Percentiles rank a stretch among this genome's conserved stretches.
Conservation (phyloP, 2,329 filamentous ascomycete genomes). For the Epichloe baconii region DNA sequence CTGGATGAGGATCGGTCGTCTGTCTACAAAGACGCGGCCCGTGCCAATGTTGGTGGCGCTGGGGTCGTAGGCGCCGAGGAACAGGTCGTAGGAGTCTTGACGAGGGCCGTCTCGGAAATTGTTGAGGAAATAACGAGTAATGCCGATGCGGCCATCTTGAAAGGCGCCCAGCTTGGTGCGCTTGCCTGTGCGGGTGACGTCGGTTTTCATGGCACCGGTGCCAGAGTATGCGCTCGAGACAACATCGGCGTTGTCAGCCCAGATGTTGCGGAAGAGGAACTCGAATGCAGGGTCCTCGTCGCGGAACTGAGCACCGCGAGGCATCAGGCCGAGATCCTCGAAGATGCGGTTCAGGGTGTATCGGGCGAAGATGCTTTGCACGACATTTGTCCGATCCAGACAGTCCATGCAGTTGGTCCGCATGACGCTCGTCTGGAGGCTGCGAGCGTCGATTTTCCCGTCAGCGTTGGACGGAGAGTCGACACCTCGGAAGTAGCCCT, state of each 20-base stretch:
- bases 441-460: constrained; percentile 66
- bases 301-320: constrained; percentile 62
- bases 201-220: constrained; percentile 94
- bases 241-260: constrained; percentile 96
- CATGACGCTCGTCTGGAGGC: constrained; percentile 76
- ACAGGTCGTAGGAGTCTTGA: constrained; percentile 92
- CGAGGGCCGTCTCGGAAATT: constrained; percentile 90
- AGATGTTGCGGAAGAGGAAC: constrained; percentile 86
- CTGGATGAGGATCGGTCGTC: constrained; percentile 76
- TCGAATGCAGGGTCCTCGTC: constrained; percentile 72
- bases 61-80: constrained; percentile 76
- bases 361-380: constrained; percentile 91
- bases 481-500: constrained; percentile 86
- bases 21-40: constrained; percentile 67
- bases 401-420: constrained; percentile 99
- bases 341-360: constrained; percentile 84
- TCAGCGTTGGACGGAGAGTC: constrained; percentile 63
- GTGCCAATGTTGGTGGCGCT: constrained; percentile 57
- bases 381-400: constrained; percentile 91
- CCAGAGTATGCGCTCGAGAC: constrained; percentile 89
- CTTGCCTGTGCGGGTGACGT: constrained; percentile 87
- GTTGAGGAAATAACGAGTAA: constrained; percentile 82
- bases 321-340: constrained; percentile 67
- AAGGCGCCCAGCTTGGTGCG: constrained; percentile 75
- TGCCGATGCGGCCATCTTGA: constrained; percentile 76